Evolutionary conservation across 148 eudicot species (phyloP), one percentile per base, ranked within the genome.

Genomic region (Fagopyrum esculentum): DNA sequence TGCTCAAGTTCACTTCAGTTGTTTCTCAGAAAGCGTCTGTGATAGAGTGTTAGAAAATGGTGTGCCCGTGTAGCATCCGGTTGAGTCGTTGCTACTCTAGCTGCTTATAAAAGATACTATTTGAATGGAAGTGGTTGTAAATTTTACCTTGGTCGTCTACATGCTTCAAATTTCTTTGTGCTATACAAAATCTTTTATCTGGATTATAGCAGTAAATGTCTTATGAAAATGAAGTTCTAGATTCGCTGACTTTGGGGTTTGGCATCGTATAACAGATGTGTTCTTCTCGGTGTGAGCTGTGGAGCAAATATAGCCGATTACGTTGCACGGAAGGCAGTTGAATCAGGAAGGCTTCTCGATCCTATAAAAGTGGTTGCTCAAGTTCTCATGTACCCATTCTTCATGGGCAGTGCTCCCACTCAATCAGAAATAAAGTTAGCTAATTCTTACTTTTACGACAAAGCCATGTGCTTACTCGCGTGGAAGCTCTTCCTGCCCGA

Each of bases 341-440:
- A 91, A 71, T 79, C 85, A 4, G 93, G 88, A 40, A 88, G 80
- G 77, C 93, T 87, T 72, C 57, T 94, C 61, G 96, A 94, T 66
- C 98, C 98, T n/a, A 87, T 94, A 66, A 90, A 88, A 76, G 90
- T 94, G 49, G 98, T 94, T 17, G 98, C 98, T 19, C 98, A 91
- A 73, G 93, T 94, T 44, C 82, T 94, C 73, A 88, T 94, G 97
- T 94, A 94, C 73, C 98, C 98, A 0, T 94, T 94, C 77, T 94
- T 94, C 84, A 90, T 91, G 16, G 98, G 98, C 68, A 91, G 86
- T 17, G 78, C 86, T 16, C 97, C 98, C 3, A 94, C 98, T 7
- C 97, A 85, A 66, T 94, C 98, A 0, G 98, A 94, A 80, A 91
- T 94, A 77, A 94, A 84, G 81, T 77, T 94, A 63, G 91, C 98